Evolutionary conservation across 2,329 filamentous ascomycete genomes (phyloP), one percentile per base, ranked within the genome.

Genomic region (Podosphaera fusca): DNA sequence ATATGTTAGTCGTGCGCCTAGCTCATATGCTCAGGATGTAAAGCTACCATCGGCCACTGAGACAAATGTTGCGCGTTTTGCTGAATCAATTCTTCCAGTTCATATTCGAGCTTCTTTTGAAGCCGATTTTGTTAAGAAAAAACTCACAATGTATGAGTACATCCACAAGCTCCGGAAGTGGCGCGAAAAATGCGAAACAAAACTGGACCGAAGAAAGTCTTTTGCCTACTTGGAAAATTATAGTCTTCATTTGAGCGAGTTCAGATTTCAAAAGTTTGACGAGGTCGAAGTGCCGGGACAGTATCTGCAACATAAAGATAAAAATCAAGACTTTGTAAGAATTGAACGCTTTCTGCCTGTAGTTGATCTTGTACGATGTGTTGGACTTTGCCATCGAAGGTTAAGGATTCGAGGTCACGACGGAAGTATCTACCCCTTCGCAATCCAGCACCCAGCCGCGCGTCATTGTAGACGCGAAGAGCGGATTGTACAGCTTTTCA

Each of bases 71-170:
- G 94, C 85, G 6, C 80, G 90, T 1, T 99, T 99, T 65, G 89
- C 92, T 0, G 89, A 98, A 70, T 95, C 89, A 0, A 94, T 98
- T 51, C 75, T 98, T 56, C 94, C 94, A 1, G 79, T 84, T 2
- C 92, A 98, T 70, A 95, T 98, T 64, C 84, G 94, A 67, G 90
- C 89, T 67, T 88, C 89, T 0, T 99, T 99, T 63, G 92, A 98
- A 69, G 82, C 82, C n/a, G 92, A 99, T 70, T 98, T 99, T 69
- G 92, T 98, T 12, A 75, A 80, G 57, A 85, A 89, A 67, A 95
- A 95, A 70, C 94, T 92, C 2, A 96, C 89, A 1, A 95, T 98
- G 88, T 85, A 85, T 67, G 89, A 95, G 68, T 99, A 99, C 72
- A 96, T 98, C 60, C 87, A 95, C 69, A 96, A 95, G 69, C 75